phyloP scores from a whole-genome alignment of 352 stramenopile species.

The Plasmopara muralis region DNA sequence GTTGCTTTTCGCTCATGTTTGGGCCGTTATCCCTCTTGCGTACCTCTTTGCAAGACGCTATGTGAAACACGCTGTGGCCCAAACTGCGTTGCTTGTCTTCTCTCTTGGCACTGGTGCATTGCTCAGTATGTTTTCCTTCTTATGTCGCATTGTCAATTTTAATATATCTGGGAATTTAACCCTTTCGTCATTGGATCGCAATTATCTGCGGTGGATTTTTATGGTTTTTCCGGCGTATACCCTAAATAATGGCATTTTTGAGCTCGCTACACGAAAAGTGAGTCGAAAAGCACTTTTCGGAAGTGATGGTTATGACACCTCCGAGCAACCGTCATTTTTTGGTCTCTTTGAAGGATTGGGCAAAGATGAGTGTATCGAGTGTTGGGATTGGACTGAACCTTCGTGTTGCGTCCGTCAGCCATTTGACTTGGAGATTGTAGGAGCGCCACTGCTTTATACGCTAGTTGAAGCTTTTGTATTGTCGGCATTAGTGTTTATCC shows the following conservation, averaged over 20 bases:
- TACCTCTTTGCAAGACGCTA: slow-evolving; percentile 64
- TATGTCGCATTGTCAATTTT: slow-evolving; percentile 65
- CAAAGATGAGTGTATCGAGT: slow-evolving; percentile 31
- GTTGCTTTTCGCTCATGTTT: slow-evolving; percentile 37
- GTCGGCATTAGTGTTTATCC: slow-evolving; percentile 36
- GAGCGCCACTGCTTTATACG: slow-evolving; percentile 40
- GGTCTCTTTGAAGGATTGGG: slow-evolving; percentile 45
- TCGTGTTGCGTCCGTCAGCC: slow-evolving; percentile 46
- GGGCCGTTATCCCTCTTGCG: slow-evolving; percentile 49
- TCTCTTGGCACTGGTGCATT: slow-evolving; percentile 47
- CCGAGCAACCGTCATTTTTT: slow-evolving; percentile 43
- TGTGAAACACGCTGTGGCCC: slow-evolving; percentile 44
- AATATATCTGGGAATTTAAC: slow-evolving; percentile 27
- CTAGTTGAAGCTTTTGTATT: slow-evolving; percentile 38
- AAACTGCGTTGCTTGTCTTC: slow-evolving; percentile 67
- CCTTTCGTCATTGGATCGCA: slow-evolving; percentile 49
- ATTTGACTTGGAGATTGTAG: slow-evolving; percentile 52
- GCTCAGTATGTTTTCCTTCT: slow-evolving; percentile 71
- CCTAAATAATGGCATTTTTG: slow-evolving; percentile 63
- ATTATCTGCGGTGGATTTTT: slow-evolving; percentile 70
- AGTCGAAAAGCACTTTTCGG: slow-evolving; percentile 44
- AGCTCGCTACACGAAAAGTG: slow-evolving; percentile 63
- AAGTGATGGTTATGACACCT: slow-evolving; percentile 5
- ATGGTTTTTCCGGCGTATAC: slow-evolving; percentile 63
- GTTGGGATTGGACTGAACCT: slow-evolving; percentile 34